Evolutionary conservation across 345 rosid genomes (phyloP).

Genomic region (Carallia brachiata): DNA sequence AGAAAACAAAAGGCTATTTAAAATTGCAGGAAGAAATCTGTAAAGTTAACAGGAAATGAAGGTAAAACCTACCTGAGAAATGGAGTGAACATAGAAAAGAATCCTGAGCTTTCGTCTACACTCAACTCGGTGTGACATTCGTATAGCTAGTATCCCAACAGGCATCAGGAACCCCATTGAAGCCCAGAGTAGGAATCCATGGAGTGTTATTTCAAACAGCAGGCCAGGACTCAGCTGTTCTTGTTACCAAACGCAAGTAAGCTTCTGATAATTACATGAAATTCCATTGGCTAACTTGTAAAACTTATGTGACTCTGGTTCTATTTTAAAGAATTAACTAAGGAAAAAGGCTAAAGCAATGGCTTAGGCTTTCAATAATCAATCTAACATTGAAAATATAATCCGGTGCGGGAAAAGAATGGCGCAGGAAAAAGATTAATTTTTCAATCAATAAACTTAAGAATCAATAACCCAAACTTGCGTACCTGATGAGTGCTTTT

Average conservation of each 20-base stretch:
- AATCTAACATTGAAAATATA: no score
- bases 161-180: constrained; percentile 89
- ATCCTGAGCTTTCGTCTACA: constrained; percentile 48
- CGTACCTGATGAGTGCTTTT: constrained; percentile 30
- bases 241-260: not conserved
- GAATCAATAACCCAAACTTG: no score
- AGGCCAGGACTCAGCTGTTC: constrained; percentile 53
- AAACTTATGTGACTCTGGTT: no score
- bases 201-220: constrained; percentile 52
- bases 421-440: no score
- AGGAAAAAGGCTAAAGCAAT: no score
- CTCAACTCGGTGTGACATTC: constrained; percentile 62
- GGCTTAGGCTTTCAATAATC: no score
- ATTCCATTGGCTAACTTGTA: no score
- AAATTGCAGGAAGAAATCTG: not conserved
- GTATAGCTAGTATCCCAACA: constrained; percentile 61
- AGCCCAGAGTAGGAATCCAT: constrained; percentile 82
- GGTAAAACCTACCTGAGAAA: constrained; percentile 61
- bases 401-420: no score
- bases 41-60: constrained; percentile 1
- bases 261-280: not conserved
- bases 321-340: no score
- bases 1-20: constrained; percentile 7
- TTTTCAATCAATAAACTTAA: no score
- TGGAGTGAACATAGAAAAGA: constrained; percentile 60